Percentiles rank a stretch among this genome's conserved stretches.
Conservation (phyloP, 1,284 basidiomycete genomes). For the Gymnopus androsaceus region DNA sequence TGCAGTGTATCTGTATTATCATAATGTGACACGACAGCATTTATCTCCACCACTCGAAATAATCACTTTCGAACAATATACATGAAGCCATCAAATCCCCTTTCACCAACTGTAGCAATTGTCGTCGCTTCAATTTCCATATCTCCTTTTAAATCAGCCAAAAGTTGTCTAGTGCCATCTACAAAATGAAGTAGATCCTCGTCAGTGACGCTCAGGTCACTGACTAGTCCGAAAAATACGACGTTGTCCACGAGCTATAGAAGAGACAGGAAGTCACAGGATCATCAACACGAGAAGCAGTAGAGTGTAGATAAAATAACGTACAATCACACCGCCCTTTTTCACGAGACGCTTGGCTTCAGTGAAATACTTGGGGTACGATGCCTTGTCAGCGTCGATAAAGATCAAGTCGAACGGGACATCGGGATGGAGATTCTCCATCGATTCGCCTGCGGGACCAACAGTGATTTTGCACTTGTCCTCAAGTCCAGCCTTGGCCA, state of each 20-base stretch:
- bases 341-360: slow-evolving; percentile 58
- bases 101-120: slow-evolving; percentile 61
- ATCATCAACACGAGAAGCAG: not conserved
- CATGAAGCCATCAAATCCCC: slow-evolving; percentile 63
- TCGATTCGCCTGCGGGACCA: slow-evolving; percentile 50
- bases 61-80: slow-evolving; percentile 39
- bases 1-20: no score
- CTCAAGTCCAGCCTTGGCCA: slow-evolving; percentile 48
- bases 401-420: slow-evolving; percentile 58
- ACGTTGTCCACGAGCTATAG: slow-evolving; percentile 72
- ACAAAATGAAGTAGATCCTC: no score
- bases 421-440: slow-evolving; percentile 43
- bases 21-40: no score
- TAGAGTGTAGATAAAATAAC: slow-evolving; percentile 23
- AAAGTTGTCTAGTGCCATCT: slow-evolving; percentile 51
- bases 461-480: slow-evolving; percentile 50
- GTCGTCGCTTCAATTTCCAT: slow-evolving; percentile 60
- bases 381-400: slow-evolving; percentile 64
- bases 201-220: slow-evolving; percentile 42
- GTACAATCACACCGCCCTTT: slow-evolving; percentile 56
- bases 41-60: no score
- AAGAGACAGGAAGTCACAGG: slow-evolving; percentile 8
- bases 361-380: slow-evolving; percentile 50
- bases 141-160: slow-evolving; percentile 54
- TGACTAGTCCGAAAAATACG: slow-evolving; percentile 50